phyloP scores from a whole-genome alignment of 805 yeast species.

The Yarrowia hollandica region DNA sequence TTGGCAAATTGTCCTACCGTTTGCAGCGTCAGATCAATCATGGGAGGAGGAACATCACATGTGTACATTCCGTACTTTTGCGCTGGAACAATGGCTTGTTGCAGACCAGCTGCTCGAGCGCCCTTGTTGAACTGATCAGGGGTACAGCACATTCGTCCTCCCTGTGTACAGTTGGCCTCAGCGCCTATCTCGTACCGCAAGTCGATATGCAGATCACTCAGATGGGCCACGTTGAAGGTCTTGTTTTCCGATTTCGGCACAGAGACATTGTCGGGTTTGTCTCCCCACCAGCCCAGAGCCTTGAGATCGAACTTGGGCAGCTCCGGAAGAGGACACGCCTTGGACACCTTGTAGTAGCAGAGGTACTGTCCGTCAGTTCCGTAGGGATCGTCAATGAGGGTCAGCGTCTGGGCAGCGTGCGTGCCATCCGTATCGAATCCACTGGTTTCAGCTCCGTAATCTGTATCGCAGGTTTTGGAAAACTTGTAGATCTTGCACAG shows the following conservation, averaged over 20 bases:
- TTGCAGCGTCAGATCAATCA: slow-evolving; percentile 58
- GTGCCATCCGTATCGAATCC: neutral
- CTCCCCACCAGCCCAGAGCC: slow-evolving; percentile 46
- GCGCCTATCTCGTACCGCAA: slow-evolving; percentile 50
- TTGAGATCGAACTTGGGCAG: slow-evolving; percentile 52
- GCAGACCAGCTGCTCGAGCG: neutral
- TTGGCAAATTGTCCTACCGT: slow-evolving; percentile 45
- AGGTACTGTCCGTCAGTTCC: slow-evolving; percentile 60
- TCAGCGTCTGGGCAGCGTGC: slow-evolving; percentile 53
- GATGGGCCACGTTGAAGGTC: slow-evolving; percentile 61
- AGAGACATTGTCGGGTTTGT: slow-evolving; percentile 41
- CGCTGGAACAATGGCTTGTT: slow-evolving; percentile 50
- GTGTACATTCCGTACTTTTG: slow-evolving; percentile 59
- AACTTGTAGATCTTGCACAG: slow-evolving; percentile 15
- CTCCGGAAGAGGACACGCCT: slow-evolving; percentile 49
- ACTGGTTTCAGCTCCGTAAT: neutral
- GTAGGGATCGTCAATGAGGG: slow-evolving; percentile 50
- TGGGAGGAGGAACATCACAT: slow-evolving; percentile 66
- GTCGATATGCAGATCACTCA: slow-evolving; percentile 66
- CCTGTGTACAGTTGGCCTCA: slow-evolving; percentile 48
- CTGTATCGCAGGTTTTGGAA: neutral
- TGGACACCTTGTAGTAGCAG: slow-evolving; percentile 53
- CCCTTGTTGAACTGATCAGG: slow-evolving; percentile 23
- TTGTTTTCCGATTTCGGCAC: slow-evolving; percentile 36
- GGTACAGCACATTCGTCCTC: slow-evolving; percentile 57